Percentiles rank a stretch among this genome's conserved stretches.
Evolutionary conservation across 1,139 yeast species (phyloP).

Genomic region (Yamadazyma dushanensis): DNA sequence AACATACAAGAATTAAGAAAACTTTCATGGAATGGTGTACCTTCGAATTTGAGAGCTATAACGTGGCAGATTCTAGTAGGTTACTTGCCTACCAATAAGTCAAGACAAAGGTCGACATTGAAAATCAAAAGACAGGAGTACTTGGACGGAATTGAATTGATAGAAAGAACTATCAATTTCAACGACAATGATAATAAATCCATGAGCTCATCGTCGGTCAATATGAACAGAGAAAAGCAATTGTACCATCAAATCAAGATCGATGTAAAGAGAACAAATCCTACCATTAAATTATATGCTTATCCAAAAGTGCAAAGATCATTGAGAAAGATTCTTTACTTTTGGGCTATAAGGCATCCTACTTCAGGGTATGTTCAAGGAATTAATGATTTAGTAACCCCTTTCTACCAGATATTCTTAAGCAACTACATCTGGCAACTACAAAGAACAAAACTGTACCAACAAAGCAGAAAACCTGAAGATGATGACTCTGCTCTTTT

Average conservation of each 20-base stretch:
- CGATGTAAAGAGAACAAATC: slow-evolving; percentile 94
- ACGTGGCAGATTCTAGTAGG: slow-evolving; percentile 92
- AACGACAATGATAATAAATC: slow-evolving; percentile 31
- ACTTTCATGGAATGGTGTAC: slow-evolving; percentile 94
- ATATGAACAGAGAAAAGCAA: slow-evolving; percentile 55
- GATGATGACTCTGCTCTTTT: slow-evolving; percentile 28
- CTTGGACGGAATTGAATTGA: slow-evolving; percentile 56
- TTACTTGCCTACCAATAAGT: slow-evolving; percentile 81
- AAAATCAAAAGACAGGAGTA: slow-evolving; percentile 86
- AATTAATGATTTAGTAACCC: slow-evolving; percentile 91
- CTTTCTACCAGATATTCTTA: slow-evolving; percentile 87
- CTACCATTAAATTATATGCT: slow-evolving; percentile 72
- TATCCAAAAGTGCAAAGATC: slow-evolving; percentile 71
- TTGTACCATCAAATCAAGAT: slow-evolving; percentile 96
- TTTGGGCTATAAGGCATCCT: slow-evolving; percentile 98
- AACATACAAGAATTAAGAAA: slow-evolving; percentile 67
- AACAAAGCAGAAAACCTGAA: slow-evolving; percentile 14
- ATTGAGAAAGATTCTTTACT: slow-evolving; percentile 74
- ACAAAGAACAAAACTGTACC: slow-evolving; percentile 24
- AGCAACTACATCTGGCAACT: slow-evolving; percentile 62
- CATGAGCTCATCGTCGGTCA: slow-evolving; percentile 18
- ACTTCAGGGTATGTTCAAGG: slow-evolving; percentile 99
- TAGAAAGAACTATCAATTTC: slow-evolving; percentile 41
- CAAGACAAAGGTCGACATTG: slow-evolving; percentile 69
- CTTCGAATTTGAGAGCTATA: slow-evolving; percentile 74